Evolutionary conservation across 352 stramenopile genomes (phyloP), one percentile per base, ranked within the genome.

Genomic region (Saprolegnia diclina): DNA sequence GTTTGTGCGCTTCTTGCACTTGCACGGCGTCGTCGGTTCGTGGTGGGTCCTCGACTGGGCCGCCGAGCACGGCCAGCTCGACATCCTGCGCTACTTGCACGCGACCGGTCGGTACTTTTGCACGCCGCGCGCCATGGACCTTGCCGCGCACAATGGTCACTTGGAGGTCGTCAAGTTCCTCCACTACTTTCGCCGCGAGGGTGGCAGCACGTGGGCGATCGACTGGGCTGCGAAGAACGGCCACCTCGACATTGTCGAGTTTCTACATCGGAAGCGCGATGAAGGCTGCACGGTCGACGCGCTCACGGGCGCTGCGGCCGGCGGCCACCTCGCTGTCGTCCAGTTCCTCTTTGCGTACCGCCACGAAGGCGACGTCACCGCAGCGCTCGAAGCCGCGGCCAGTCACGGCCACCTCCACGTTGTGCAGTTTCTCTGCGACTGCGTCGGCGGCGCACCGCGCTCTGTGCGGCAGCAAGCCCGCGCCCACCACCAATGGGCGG

Each of bases 51-150:
- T 74, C 50, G 56, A 73, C 44, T 63, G 53, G 5, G 71, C 71
- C 24, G 71, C 65, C 24, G 56, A 26, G 29, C 61, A 68, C 13
- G 71, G 65, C 9, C 54, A 71, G 32, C 16, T 74, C 13, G 44
- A 71, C 16, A 37, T 74, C 19, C 18, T 73, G 54, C 21, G 61
- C 24, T 74, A 59, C 48, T 45, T 74, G 21, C 45, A 73, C 22
- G 21, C 18, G 4, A 38, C 71, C 37, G 54, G 42, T 0, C 37
- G 10, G 3, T 69, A 71, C 26, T 59, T 59, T 22, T 59, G 52
- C 32, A 59, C 52, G 16, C 52, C 52, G 24, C 52, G 52, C 32
- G 52, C 52, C 13, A 16, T 59, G 14, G 52, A 59, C 52, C 32
- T 59, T 2, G 52, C 52, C 3, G 52, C 52, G 2, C 52, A 59